These are phyloP conservation scores for Suillus discolor DNA, from an alignment of 768 basidiomycete genomes.

Conservation along the genomic window DNA sequence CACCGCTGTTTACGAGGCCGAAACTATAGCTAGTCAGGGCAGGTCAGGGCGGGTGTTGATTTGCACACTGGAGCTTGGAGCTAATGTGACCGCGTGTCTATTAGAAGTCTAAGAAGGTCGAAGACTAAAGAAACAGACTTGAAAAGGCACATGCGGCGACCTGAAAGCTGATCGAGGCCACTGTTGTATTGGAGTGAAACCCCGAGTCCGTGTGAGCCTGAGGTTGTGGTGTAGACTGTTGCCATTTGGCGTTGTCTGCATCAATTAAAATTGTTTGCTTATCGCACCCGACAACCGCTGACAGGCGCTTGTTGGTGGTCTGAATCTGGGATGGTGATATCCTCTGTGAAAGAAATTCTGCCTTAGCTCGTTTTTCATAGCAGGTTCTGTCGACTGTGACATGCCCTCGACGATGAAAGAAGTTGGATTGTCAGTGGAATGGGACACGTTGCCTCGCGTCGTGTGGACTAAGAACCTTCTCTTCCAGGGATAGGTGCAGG, in stretches of 20 bases:
- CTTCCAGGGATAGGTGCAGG: conserved; percentile 9
- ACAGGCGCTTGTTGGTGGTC: neutral
- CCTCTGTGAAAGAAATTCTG: conserved; percentile 1
- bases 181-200: neutral
- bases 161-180: no score
- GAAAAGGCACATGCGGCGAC: neutral
- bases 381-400: conserved; percentile 11
- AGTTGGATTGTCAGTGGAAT: conserved; percentile 5
- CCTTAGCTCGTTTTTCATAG: conserved; percentile 2
- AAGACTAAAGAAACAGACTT: neutral
- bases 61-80: neutral
- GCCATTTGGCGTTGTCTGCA: neutral
- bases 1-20: conserved; percentile 9
- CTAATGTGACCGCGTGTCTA: neutral
- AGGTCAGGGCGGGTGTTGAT: neutral
- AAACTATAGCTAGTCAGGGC: conserved; percentile 3
- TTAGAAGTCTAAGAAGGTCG: neutral
- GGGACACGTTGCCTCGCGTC: neutral
- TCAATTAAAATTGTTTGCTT: conserved; percentile 7
- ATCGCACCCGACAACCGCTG: conserved; percentile 3
- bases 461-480: neutral
- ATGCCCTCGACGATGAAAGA: conserved; percentile 8
- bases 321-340: neutral
- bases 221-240: conserved; percentile 4
- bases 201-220: neutral